A percentile compares a stretch with the other conserved stretches of the same genome.
Evolutionary conservation across 306 rosid genomes (phyloP).

Genomic region (Quercus parvula): DNA sequence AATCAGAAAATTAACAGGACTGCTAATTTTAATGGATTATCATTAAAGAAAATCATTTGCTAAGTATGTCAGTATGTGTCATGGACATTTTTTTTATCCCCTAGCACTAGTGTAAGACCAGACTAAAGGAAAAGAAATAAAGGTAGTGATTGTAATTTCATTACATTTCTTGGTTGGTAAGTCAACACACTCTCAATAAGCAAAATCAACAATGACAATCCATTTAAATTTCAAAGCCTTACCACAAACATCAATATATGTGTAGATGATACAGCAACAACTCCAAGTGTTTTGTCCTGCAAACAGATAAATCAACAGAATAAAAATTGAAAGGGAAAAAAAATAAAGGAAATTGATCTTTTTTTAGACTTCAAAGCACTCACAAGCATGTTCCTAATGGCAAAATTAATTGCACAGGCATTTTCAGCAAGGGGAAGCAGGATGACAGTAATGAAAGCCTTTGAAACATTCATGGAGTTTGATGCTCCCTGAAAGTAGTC

Average conservation of each 20-base stretch:
- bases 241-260: conserved; percentile 98
- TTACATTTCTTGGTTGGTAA: too few relatives aligned
- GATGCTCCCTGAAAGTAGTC: conserved; percentile 80
- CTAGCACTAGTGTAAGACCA: too few relatives aligned
- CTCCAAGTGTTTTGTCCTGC: conserved; percentile 91
- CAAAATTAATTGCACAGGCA: conserved; percentile 96
- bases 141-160: too few relatives aligned
- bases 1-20: too few relatives aligned
- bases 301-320: conserved; percentile 23
- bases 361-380: conserved; percentile 34
- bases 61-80: too few relatives aligned
- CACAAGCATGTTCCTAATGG: conserved; percentile 93
- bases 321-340: neutral
- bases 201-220: neutral
- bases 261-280: conserved; percentile 90
- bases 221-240: conserved; percentile 34
- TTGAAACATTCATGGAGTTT: conserved; percentile 65
- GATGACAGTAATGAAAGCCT: conserved; percentile 89
- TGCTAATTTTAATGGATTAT: too few relatives aligned
- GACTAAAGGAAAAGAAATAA: too few relatives aligned
- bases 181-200: too few relatives aligned
- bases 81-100: too few relatives aligned
- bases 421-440: conserved; percentile 80
- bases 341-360: too few relatives aligned
- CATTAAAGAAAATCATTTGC: too few relatives aligned